A percentile compares a stretch with the other conserved stretches of the same genome.
phyloP scores from a whole-genome alignment of 2,329 filamentous ascomycete species.

The Apiospora marii region DNA sequence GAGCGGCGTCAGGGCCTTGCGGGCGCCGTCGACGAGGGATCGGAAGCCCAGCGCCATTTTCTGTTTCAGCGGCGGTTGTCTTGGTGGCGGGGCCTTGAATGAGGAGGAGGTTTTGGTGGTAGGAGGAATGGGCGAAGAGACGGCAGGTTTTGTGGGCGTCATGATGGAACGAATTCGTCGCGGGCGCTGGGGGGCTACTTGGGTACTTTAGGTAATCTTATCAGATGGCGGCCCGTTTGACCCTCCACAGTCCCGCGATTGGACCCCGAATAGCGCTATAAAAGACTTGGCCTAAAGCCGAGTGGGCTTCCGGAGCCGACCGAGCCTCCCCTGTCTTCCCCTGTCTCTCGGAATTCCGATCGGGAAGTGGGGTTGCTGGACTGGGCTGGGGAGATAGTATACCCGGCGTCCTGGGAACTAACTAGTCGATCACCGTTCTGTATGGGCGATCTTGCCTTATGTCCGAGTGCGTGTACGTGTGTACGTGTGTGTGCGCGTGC shows the following conservation, averaged over 20 bases:
- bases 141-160: neutral
- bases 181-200: neutral
- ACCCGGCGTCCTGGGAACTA: neutral
- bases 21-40: constrained; percentile 48
- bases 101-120: neutral
- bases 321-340: neutral
- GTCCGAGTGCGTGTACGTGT: neutral
- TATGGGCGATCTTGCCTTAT: neutral
- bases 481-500: too few species aligned
- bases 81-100: neutral
- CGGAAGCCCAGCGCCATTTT: constrained; percentile 53
- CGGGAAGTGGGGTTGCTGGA: neutral
- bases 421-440: neutral
- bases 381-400: neutral
- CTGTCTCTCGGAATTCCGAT: neutral
- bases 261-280: constrained; percentile 6
- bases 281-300: constrained; percentile 1
- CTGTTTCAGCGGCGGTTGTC: constrained; percentile 34
- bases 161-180: neutral
- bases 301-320: constrained; percentile 21
- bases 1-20: constrained; percentile 42
- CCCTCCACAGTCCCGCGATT: constrained; percentile 13
- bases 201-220: constrained; percentile 16
- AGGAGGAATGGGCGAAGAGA: neutral
- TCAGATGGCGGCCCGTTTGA: constrained; percentile 11